Evolutionary conservation across 2,329 filamentous ascomycete genomes (phyloP), one percentile per base, ranked within the genome.

Genomic region (Raffaelea arxii): DNA sequence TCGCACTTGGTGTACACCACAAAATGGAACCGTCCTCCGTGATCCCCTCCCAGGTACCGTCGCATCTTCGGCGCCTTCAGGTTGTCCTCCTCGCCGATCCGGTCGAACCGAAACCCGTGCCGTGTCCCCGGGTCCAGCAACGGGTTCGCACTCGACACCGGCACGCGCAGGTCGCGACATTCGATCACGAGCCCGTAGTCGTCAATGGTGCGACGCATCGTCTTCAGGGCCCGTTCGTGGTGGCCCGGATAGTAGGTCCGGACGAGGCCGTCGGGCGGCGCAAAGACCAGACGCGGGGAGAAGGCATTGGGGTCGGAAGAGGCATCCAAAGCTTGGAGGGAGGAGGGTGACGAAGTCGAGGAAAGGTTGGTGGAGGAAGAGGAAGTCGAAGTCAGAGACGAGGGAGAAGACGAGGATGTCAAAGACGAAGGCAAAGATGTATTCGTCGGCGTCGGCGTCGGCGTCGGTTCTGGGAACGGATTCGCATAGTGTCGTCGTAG

Each of bases 211-310:
- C 78, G 78, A 61, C 86, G 86, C 83, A 97, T 95, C 61, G 86
- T 84, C 41, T 76, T 71, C 25, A 95, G 72, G 16, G 86, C 92
- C 10, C 85, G 77, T 50, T 80, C 78, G 71, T 98, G 92, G 67
- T 98, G 92, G 51, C 92, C 92, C 41, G 97, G 76, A 68, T 87
- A 98, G 68, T 97, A 98, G 49, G 91, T 92, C 54, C 87, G 82
- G 35, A 86, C 83, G 51, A 97, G 82, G 44, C 82, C 84, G 38
- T 69, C 59, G 46, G 91, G 83, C 38, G 81, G 70, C 35, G 83
- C 80, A 64, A 94, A 97, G 45, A 69, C 66, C 53, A 71, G 63
- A 56, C 91, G 86, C 23, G 92, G 87, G 37, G 83, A 64, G 66
- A 97, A 94, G 56, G 6, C 32, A n/a, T n/a, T n/a, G n/a, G n/a